These are phyloP conservation scores for Globisporangium apiculatum DNA, from an alignment of 352 stramenopile genomes.

Conservation along the genomic window DNA sequence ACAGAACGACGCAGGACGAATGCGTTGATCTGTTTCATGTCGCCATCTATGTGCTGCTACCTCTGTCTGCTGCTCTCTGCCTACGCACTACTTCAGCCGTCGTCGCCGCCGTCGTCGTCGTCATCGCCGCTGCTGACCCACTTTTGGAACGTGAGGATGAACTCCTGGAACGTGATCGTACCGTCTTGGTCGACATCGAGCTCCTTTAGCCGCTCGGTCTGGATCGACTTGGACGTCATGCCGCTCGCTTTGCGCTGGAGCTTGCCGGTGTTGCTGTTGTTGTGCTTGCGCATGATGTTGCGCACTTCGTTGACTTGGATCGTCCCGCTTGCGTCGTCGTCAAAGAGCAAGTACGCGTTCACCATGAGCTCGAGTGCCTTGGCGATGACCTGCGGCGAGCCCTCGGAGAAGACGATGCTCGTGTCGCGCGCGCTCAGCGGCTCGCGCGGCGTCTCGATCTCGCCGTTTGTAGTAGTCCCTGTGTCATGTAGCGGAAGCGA, in stretches of 20 bases:
- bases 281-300: constrained; percentile 53
- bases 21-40: too few relatives aligned
- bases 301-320: constrained; percentile 74
- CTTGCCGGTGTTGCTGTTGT: constrained; percentile 21
- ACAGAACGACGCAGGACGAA: not conserved
- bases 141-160: constrained; percentile 83
- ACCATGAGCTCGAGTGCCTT: constrained; percentile 82
- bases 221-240: constrained; percentile 52
- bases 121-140: constrained; percentile 72
- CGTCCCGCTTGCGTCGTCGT: constrained; percentile 74
- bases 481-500: not conserved
- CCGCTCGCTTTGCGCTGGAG: constrained; percentile 51
- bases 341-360: constrained; percentile 80
- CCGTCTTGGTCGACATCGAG: constrained; percentile 84
- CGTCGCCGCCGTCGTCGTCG: constrained; percentile 14
- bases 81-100: constrained; percentile 1
- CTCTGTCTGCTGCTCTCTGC: not conserved
- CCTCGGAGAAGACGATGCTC: constrained; percentile 14
- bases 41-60: too few relatives aligned
- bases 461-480: not conserved
- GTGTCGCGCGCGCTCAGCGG: constrained; percentile 11
- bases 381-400: constrained; percentile 40
- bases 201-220: constrained; percentile 79
- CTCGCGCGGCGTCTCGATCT: constrained; percentile 7
- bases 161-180: constrained; percentile 88